Evolutionary conservation across 108 stramenopile genomes (phyloP), one percentile per base, ranked within the genome.

Genomic region (Skeletonema marinoi): DNA sequence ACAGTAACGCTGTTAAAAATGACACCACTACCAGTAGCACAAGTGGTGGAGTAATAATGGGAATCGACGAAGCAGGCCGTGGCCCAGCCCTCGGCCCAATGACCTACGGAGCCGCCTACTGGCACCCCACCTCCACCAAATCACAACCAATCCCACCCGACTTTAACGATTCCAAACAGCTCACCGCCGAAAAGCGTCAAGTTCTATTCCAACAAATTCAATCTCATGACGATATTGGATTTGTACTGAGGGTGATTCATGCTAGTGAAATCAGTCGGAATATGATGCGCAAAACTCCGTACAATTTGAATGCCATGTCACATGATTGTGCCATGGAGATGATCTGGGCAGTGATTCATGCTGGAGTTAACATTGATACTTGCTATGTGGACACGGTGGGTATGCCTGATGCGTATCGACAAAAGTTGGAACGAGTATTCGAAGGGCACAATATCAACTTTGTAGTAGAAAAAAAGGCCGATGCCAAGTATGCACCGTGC

Each of bases 401-500:
- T 2, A 84, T 92, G 75, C 74, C 93, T 32, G 78, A 77, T 3
- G 61, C 68, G 21, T 97, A 97, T 75, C 64, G 78, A 81, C 63
- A 62, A 8, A 87, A 85, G 66, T 72, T 97, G 42, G 88, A 92
- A 51, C 75, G 82, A 31, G 86, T 80, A 12, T 95, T 97, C 82
- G 77, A 85, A 33, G 77, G 79, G 2, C 50, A 85, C 42, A 73
- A 68, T 9, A 89, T 94, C 33, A 75, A 84, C n/a, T 95, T 97
- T 83, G 86, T 92, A 14, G 97, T 97, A 5, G 93, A 93, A 71
- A 89, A 88, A 80, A 97, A 97, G 80, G 97, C 97, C 13, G 97
- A 97, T 84, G 91, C 95, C 29, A 95, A 92, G n/a, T 97, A 95
- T 85, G 86, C 91, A 25, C 86, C 87, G 6, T 93, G 93, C 68